A percentile compares a stretch with the other conserved stretches of the same genome.
Conservation (phyloP, 2,329 filamentous ascomycete species). For the Fusarium ambrosium region DNA sequence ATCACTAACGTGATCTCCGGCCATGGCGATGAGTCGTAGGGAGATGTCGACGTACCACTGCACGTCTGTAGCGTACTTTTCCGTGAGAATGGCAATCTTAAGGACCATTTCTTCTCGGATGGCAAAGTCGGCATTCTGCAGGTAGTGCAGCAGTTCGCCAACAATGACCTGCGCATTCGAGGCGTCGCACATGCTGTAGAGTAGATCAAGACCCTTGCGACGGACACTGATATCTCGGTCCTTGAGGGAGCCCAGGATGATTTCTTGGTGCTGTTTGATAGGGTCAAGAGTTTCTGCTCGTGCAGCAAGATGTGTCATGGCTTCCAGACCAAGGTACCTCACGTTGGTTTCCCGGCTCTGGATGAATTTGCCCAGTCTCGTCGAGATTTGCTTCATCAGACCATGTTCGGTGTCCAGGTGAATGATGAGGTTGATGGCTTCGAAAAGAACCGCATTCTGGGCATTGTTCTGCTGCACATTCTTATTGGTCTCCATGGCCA, state of each 20-base stretch:
- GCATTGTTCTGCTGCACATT: constrained; percentile 99
- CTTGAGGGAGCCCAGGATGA: constrained; percentile 93
- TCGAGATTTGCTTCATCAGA: constrained; percentile 95
- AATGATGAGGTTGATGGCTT: constrained; percentile 98
- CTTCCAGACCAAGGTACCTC: constrained; percentile 93
- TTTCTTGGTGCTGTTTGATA: constrained; percentile 97
- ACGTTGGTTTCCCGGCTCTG: constrained; percentile 98
- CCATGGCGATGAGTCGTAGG: constrained; percentile 92
- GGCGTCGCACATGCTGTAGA: constrained; percentile 99
- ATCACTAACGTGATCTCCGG: constrained; percentile 97
- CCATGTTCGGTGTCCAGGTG: constrained; percentile 95
- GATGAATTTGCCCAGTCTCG: constrained; percentile 92
- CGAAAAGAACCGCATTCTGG: constrained; percentile 96
- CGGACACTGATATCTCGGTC: constrained; percentile 98
- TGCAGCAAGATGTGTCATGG: constrained; percentile 97
- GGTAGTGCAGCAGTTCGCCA: constrained; percentile 90
- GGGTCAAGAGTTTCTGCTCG: constrained; percentile 94
- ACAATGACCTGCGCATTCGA: constrained; percentile 96
- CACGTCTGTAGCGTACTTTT: constrained; percentile 98
- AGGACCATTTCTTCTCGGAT: constrained; percentile 99
- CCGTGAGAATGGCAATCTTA: constrained; percentile 97
- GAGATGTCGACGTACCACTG: constrained; percentile 99
- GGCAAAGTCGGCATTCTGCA: constrained; percentile 96
- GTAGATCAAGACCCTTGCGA: constrained; percentile 91
- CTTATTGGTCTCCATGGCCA: constrained; percentile 93